phyloP scores from a whole-genome alignment of 208 protist species.

The Trypanosoma platydactyli region DNA sequence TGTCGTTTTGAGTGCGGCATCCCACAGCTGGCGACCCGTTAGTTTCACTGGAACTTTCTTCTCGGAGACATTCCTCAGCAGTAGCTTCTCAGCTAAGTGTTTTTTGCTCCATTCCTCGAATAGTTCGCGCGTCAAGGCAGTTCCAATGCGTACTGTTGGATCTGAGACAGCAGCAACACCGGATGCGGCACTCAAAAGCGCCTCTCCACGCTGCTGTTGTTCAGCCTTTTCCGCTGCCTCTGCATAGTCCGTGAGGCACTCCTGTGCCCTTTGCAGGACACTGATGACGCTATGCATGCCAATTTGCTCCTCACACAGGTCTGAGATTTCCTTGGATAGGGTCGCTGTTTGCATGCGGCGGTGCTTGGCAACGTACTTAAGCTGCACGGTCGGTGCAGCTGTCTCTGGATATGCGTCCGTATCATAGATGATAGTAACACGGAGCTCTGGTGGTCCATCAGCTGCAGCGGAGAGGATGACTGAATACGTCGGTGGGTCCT shows the following conservation, averaged over 20 bases:
- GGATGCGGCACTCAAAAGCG: slow-evolving; percentile 44
- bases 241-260: slow-evolving; percentile 57
- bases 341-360: slow-evolving; percentile 57
- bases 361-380: slow-evolving; percentile 73
- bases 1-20: slow-evolving; percentile 61
- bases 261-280: slow-evolving; percentile 72
- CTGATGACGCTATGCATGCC: slow-evolving; percentile 74
- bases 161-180: slow-evolving; percentile 37
- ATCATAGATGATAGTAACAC: slow-evolving; percentile 72
- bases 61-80: slow-evolving; percentile 28
- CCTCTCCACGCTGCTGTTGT: slow-evolving; percentile 63
- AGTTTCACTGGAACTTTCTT: slow-evolving; percentile 67
- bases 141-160: slow-evolving; percentile 79
- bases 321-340: slow-evolving; percentile 60
- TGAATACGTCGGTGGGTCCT: slow-evolving; percentile 78
- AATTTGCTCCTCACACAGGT: slow-evolving; percentile 69
- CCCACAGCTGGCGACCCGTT: slow-evolving; percentile 86
- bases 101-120: slow-evolving; percentile 80
- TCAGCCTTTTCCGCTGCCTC: slow-evolving; percentile 75
- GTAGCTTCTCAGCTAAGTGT: slow-evolving; percentile 58
- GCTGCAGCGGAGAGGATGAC: slow-evolving; percentile 62
- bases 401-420: slow-evolving; percentile 71
- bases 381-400: slow-evolving; percentile 43
- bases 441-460: slow-evolving; percentile 75
- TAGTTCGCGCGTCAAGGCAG: slow-evolving; percentile 76